phyloP scores from a whole-genome alignment of 2,329 filamentous ascomycete species.

The Drechmeria coniospora region DNA sequence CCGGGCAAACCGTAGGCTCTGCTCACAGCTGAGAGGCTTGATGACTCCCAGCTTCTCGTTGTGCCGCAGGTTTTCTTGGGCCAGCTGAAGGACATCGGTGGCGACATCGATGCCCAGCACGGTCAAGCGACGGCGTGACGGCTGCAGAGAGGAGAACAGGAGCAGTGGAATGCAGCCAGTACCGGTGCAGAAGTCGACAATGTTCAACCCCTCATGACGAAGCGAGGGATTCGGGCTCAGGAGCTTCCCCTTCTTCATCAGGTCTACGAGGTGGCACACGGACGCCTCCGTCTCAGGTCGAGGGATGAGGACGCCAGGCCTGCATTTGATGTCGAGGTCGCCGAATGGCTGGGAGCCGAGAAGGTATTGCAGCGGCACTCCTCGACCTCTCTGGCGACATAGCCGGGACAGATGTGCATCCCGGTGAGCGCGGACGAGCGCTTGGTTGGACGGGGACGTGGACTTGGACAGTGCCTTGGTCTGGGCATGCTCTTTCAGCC shows the following conservation, averaged over 20 bases:
- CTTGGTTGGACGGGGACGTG: too few relatives aligned
- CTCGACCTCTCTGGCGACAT: constrained; percentile 35
- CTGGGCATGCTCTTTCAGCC: constrained; percentile 49
- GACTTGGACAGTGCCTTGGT: too few relatives aligned
- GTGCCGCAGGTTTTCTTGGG: constrained; percentile 43
- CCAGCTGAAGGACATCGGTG: constrained; percentile 44
- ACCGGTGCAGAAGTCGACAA: constrained; percentile 82
- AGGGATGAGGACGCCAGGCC: constrained; percentile 70
- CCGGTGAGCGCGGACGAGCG: constrained; percentile 4
- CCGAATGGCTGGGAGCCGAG: constrained; percentile 84
- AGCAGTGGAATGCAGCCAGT: constrained; percentile 80
- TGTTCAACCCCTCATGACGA: constrained; percentile 25
- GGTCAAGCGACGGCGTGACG: constrained; percentile 23
- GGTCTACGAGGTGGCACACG: constrained; percentile 36
- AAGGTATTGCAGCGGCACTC: constrained; percentile 77
- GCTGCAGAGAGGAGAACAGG: constrained; percentile 45
- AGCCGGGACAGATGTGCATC: constrained; percentile 20
- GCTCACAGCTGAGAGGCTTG: constrained; percentile 3
- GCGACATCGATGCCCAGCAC: constrained; percentile 67
- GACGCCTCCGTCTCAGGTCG: constrained; percentile 63
- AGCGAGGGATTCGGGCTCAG: constrained; percentile 4
- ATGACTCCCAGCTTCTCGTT: constrained; percentile 24
- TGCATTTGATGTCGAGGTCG: constrained; percentile 60
- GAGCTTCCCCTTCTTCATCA: constrained; percentile 18
- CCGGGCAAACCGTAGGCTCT: constrained; percentile 26